Evolutionary conservation across 2,329 filamentous ascomycete species (phyloP).

Genomic region (Mycosphaerella sp.): DNA sequence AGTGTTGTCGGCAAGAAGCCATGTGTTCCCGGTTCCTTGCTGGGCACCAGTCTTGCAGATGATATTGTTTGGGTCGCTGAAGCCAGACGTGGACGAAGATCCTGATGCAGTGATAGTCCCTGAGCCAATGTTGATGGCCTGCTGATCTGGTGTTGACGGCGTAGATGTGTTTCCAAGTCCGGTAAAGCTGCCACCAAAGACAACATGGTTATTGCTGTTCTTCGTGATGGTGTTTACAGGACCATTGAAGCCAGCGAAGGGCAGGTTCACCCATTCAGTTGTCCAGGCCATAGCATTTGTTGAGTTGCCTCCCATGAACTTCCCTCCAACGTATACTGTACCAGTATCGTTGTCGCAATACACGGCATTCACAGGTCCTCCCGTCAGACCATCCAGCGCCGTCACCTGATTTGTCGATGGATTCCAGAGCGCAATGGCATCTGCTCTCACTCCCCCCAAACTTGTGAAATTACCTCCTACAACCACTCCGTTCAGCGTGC

Average conservation of each 20-base stretch:
- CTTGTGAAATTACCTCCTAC: conserved; percentile 96
- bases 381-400: conserved; percentile 67
- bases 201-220: conserved; percentile 71
- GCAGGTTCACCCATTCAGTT: conserved; percentile 68
- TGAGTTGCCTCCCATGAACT: conserved; percentile 72
- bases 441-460: conserved; percentile 67
- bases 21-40: conserved; percentile 70
- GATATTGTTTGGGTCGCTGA: conserved; percentile 71
- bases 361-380: conserved; percentile 71
- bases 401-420: conserved; percentile 63
- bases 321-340: conserved; percentile 86
- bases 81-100: conserved; percentile 57
- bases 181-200: conserved; percentile 88
- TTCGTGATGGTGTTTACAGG: conserved; percentile 81
- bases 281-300: conserved; percentile 86
- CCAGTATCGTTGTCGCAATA: conserved; percentile 71
- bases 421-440: conserved; percentile 75
- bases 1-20: conserved; percentile 69
- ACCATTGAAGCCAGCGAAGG: conserved; percentile 92
- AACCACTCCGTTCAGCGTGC: conserved; percentile 65
- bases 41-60: conserved; percentile 65
- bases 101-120: conserved; percentile 65
- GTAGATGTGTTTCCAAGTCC: conserved; percentile 75
- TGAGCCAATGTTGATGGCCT: conserved; percentile 77
- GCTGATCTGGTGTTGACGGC: conserved; percentile 58